phyloP scores from a whole-genome alignment of 257 asterid genomes.

The Solanum ossicruentum region DNA sequence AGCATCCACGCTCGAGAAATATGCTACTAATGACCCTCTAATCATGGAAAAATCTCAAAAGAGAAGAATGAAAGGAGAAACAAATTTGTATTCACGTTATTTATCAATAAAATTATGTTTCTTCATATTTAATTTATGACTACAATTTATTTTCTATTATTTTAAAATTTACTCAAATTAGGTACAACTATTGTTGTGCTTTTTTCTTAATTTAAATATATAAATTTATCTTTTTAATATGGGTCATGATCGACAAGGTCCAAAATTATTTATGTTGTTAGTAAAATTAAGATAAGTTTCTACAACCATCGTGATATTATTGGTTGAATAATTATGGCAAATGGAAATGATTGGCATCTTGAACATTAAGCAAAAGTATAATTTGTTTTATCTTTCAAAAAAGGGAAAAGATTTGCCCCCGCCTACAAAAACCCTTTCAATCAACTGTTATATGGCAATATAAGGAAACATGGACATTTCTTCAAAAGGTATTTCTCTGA shows the following conservation, averaged over 20 bases:
- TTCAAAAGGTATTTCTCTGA: conserved; percentile 8
- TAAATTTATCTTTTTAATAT: background rate
- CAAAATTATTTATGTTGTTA: background rate
- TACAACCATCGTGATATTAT: background rate
- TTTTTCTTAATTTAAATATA: too few relatives aligned
- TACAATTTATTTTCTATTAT: too few relatives aligned
- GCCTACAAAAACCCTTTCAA: background rate
- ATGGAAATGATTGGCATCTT: background rate
- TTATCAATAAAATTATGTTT: too few relatives aligned
- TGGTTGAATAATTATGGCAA: background rate
- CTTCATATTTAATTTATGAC: too few relatives aligned
- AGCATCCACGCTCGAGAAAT: too few relatives aligned
- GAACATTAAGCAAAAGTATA: background rate
- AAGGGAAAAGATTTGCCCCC: background rate
- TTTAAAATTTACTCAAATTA: too few relatives aligned
- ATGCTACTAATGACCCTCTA: too few relatives aligned
- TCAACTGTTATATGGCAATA: background rate
- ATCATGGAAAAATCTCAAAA: too few relatives aligned
- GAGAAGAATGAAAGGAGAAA: too few relatives aligned
- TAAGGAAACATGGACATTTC: background rate
- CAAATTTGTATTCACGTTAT: too few relatives aligned
- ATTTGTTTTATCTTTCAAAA: background rate
- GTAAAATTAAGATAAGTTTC: background rate
- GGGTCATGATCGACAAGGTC: background rate
- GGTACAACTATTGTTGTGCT: too few relatives aligned